These are phyloP conservation scores for Scheffersomyces amazonensis DNA, from an alignment of 805 yeast genomes.

Conservation along the genomic window DNA sequence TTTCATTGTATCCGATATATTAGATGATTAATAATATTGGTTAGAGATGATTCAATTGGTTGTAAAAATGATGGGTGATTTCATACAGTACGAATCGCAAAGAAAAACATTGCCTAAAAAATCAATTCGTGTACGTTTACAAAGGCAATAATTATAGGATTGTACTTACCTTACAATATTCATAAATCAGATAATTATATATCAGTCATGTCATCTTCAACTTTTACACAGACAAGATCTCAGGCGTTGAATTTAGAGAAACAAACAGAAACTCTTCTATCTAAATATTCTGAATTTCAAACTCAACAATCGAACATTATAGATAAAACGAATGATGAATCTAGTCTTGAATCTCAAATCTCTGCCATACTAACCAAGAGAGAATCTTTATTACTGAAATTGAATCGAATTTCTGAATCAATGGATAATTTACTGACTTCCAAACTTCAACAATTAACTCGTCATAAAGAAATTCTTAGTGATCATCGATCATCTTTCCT, in stretches of 20 bases:
- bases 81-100: background rate
- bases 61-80: background rate
- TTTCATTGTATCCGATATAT: too few species aligned
- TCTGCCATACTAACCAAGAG: constrained; percentile 33
- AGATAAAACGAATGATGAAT: constrained; percentile 21
- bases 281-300: constrained; percentile 34
- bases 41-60: background rate
- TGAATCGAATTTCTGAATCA: constrained; percentile 55
- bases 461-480: constrained; percentile 73
- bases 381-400: constrained; percentile 49
- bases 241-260: constrained; percentile 70
- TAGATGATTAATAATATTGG: background rate
- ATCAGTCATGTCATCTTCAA: constrained; percentile 30
- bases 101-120: background rate
- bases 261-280: constrained; percentile 58
- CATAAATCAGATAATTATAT: too few species aligned
- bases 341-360: constrained; percentile 13
- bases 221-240: constrained; percentile 66
- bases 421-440: constrained; percentile 63
- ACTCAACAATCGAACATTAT: constrained; percentile 16
- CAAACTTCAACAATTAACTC: constrained; percentile 73
- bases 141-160: background rate
- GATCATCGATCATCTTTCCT: constrained; percentile 67
- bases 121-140: background rate
- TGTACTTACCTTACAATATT: too few species aligned